phyloP scores from a whole-genome alignment of 164 flowering plant species.

The Kingdonia uniflora region DNA sequence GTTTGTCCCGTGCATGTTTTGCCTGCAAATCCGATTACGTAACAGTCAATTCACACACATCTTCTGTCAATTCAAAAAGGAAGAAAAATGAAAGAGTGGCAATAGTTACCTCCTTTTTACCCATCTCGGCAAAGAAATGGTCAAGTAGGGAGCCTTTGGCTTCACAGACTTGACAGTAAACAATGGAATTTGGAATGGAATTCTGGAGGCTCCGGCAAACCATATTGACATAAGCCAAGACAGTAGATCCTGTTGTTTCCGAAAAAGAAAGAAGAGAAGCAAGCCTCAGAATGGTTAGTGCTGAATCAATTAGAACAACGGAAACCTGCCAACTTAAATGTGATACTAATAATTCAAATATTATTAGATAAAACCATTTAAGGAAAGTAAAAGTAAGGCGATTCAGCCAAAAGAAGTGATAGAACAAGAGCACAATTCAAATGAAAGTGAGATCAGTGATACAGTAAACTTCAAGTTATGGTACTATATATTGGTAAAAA shows the following conservation, averaged over 20 bases:
- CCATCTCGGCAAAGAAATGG: slow-evolving; percentile 74
- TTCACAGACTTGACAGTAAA: slow-evolving; percentile 69
- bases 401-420: no score
- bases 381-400: no score
- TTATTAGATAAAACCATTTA: no score
- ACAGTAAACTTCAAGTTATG: no score
- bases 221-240: slow-evolving; percentile 80
- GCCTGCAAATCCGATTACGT: slow-evolving; percentile 28
- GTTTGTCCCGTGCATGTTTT: no score
- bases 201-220: slow-evolving; percentile 62
- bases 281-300: background rate
- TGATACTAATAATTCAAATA: background rate
- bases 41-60: slow-evolving; percentile 1
- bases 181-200: slow-evolving; percentile 87
- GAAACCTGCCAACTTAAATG: background rate
- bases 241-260: slow-evolving; percentile 54
- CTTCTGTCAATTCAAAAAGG: no score
- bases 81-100: background rate
- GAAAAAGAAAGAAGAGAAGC: slow-evolving; percentile 1
- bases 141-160: slow-evolving; percentile 88
- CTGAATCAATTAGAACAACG: background rate
- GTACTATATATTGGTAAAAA: no score
- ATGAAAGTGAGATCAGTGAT: no score
- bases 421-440: no score
- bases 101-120: slow-evolving; percentile 54